Conservation (phyloP, 2,329 filamentous ascomycete genomes). For the Geoglossum cookeanum region DNA sequence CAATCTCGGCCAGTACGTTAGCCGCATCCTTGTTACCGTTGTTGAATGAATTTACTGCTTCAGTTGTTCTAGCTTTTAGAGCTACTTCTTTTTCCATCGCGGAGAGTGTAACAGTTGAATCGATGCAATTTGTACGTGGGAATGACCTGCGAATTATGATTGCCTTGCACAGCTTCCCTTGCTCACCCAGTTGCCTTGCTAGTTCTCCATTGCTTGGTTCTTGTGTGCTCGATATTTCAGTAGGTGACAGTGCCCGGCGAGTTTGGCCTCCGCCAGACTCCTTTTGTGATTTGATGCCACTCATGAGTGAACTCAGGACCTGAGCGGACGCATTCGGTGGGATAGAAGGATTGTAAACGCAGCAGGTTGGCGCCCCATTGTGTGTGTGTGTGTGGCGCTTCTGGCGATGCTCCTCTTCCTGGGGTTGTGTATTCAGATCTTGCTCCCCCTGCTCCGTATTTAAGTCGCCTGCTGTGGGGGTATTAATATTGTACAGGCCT, state of each 20-base stretch:
- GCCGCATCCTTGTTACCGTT: neutral
- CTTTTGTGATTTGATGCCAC: neutral
- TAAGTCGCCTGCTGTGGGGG: neutral
- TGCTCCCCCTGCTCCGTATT: neutral
- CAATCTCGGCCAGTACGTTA: conserved; percentile 2
- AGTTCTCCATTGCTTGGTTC: neutral
- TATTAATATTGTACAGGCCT: neutral
- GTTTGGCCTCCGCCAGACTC: neutral
- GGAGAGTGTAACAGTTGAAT: neutral
- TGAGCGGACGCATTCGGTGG: neutral
- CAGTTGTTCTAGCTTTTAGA: neutral
- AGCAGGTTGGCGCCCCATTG: neutral
- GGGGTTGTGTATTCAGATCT: no score
- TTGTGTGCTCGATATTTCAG: neutral
- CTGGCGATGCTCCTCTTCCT: neutral
- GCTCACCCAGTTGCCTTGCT: neutral
- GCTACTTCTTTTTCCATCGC: neutral
- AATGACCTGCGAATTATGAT: neutral
- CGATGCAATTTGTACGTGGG: neutral
- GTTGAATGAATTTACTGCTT: neutral
- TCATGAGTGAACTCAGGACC: neutral
- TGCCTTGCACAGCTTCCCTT: neutral
- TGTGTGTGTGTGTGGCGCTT: neutral
- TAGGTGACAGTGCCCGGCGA: no score
- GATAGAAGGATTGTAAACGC: neutral